Base-by-base conservation (phyloP, 2,329 filamentous ascomycete genomes). In the Pseudogymnoascus sp. region DNA sequence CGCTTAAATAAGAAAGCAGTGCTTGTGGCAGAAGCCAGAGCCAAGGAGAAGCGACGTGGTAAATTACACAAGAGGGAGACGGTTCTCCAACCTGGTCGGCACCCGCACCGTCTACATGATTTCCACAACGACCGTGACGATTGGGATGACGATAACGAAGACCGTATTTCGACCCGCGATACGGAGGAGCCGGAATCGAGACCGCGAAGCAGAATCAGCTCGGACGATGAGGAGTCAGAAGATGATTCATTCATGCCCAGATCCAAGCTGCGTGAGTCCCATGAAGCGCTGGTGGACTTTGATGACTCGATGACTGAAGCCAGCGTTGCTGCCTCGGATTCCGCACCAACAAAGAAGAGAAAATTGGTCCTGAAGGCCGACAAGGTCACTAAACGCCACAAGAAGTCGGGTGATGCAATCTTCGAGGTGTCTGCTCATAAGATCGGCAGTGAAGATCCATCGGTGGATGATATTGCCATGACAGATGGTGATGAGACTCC, bases 171-270 rank as follows among this genome's bases (percentile, higher is more conserved):
- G 10, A 83, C 82, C 10, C 80, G 86, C 48, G 90, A 92, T 70
- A 95, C 89, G 0, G 92, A 95, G 70, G 92, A 94, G 65, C 84
- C 85, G 33, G 92, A 94, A 62, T 95, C 89, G 64, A 83, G 88
- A 39, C 88, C 88, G 56, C 84, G 85, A 45, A 96, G 89, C 71
- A 89, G 88, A 39, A 81, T 85, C 78, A 83, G 80, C 68, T 80
- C 80, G 1, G 82, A 86, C 61, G 82, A 84, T 57, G 82, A 71
- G 37, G 63, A 66, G 19, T 71, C 71, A 0, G 69, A 71, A 15
- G 68, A 69, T 35, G 67, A 69, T 39, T 64, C 62, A 19, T 67
- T 67, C 62, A 62, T 59, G 8, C 55, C 61, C 39, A 65, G 45
- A 58, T 58, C 58, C 34, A 59, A 61, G 57, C 18, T 57, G 18